These are phyloP conservation scores for Hypoxylon crocopeplum DNA, from an alignment of 495 filamentous ascomycete species.

Conservation along the genomic window DNA sequence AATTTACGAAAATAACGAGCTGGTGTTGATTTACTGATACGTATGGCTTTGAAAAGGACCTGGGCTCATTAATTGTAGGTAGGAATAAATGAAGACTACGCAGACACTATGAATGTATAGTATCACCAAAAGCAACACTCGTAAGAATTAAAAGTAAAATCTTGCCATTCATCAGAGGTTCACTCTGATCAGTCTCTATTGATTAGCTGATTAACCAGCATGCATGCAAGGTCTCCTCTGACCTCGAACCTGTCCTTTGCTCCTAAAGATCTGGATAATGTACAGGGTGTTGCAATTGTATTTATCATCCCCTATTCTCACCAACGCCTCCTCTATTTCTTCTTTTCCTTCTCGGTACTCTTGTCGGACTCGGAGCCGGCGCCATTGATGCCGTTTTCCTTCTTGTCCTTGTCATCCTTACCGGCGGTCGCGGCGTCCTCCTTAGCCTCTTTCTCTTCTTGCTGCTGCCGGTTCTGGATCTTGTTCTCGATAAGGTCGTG, in stretches of 20 bases:
- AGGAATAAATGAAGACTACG: too few relatives aligned
- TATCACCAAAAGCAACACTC: too few relatives aligned
- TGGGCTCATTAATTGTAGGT: too few relatives aligned
- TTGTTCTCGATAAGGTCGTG: slow-evolving; percentile 99
- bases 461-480: slow-evolving; percentile 97
- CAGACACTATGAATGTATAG: too few relatives aligned
- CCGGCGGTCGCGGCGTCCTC: slow-evolving; percentile 59
- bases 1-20: too few relatives aligned
- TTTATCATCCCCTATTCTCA: slow-evolving; percentile 15
- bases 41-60: too few relatives aligned
- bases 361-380: slow-evolving; percentile 72
- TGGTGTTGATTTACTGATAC: too few relatives aligned
- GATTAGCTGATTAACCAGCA: too few relatives aligned
- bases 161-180: slow-evolving; percentile 8
- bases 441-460: slow-evolving; percentile 90
- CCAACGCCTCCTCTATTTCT: slow-evolving; percentile 49
- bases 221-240: background rate
- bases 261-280: slow-evolving; percentile 27
- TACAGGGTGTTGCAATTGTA: slow-evolving; percentile 29
- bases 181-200: background rate
- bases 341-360: slow-evolving; percentile 69
- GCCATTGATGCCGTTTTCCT: slow-evolving; percentile 64
- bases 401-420: slow-evolving; percentile 64
- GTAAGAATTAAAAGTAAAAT: slow-evolving; percentile 1
- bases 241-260: slow-evolving; percentile 10